Percentiles rank a stretch among this genome's conserved stretches.
Evolutionary conservation across 2,329 filamentous ascomycete genomes (phyloP).

Genomic region (Hymenoscyphus salicellus): DNA sequence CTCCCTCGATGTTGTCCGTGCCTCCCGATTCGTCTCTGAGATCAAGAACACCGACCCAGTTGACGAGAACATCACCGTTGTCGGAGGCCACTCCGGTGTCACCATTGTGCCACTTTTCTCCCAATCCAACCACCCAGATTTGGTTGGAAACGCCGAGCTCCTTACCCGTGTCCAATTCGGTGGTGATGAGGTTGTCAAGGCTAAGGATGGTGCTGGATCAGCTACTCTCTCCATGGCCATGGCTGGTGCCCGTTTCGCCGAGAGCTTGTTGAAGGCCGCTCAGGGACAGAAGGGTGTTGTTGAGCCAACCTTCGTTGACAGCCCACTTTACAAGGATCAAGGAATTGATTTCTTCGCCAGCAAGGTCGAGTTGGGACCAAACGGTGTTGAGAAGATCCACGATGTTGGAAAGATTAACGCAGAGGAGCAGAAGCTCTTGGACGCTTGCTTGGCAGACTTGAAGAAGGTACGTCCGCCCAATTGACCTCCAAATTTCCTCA

Average conservation of each 20-base stretch:
- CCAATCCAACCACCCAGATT: conserved; percentile 83
- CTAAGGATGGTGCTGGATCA: conserved; percentile 95
- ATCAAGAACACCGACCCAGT: conserved; percentile 86
- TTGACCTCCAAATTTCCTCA: neutral
- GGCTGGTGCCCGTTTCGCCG: conserved; percentile 80
- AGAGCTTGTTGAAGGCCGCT: conserved; percentile 87
- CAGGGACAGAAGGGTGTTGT: conserved; percentile 92
- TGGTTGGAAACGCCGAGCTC: conserved; percentile 74
- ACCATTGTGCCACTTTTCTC: conserved; percentile 98
- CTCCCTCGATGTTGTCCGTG: conserved; percentile 97
- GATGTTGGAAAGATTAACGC: conserved; percentile 80
- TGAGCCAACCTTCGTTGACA: conserved; percentile 96
- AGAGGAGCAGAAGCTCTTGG: conserved; percentile 84
- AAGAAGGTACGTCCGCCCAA: conserved; percentile 51
- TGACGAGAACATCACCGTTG: conserved; percentile 90
- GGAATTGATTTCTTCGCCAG: conserved; percentile 96
- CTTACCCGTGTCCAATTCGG: conserved; percentile 92
- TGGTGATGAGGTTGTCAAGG: conserved; percentile 98
- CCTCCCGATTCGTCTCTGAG: conserved; percentile 95
- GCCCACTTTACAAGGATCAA: conserved; percentile 96
- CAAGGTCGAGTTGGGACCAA: conserved; percentile 91
- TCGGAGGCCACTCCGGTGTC: conserved; percentile 95
- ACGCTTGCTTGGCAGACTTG: conserved; percentile 78
- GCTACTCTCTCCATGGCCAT: conserved; percentile 99
- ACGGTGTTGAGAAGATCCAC: conserved; percentile 92